These are phyloP conservation scores for Garcileccinum viscosum DNA, from an alignment of 1,284 basidiomycete genomes.

Conservation along the genomic window DNA sequence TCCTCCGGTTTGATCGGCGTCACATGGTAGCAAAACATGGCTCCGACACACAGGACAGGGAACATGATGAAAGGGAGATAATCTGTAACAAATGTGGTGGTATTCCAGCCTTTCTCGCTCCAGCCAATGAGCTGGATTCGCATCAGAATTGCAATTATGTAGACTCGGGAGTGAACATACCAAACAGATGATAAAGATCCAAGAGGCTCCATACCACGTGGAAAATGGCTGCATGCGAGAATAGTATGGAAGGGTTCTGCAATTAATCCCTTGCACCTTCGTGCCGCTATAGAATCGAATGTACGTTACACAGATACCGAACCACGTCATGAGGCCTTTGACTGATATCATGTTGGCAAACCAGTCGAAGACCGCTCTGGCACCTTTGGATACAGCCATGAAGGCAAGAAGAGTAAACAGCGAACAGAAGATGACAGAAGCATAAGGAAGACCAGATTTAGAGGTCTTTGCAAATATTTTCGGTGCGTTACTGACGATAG, in stretches of 20 bases:
- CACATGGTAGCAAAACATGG: constrained; percentile 58
- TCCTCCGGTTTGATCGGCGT: constrained; percentile 57
- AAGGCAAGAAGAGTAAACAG: constrained; percentile 76
- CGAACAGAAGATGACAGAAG: constrained; percentile 71
- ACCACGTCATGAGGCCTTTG: constrained; percentile 79
- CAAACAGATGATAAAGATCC: constrained; percentile 70
- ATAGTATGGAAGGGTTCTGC: constrained; percentile 69
- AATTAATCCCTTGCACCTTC: constrained; percentile 77
- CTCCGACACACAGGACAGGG: constrained; percentile 73
- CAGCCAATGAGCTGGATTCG: constrained; percentile 70
- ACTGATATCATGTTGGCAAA: constrained; percentile 77
- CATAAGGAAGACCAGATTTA: constrained; percentile 76
- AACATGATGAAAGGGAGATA: constrained; percentile 81
- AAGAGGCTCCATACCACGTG: constrained; percentile 67
- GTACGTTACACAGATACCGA: constrained; percentile 82
- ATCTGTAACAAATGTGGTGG: constrained; percentile 73
- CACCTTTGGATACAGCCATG: constrained; percentile 67
- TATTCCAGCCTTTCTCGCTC: constrained; percentile 65
- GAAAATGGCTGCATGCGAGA: constrained; percentile 71
- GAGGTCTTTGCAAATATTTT: constrained; percentile 72
- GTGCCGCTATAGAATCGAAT: constrained; percentile 80
- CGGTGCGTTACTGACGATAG: constrained; percentile 81
- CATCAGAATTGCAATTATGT: constrained; percentile 2
- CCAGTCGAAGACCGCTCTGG: constrained; percentile 78
- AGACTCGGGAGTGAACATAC: constrained; percentile 42